phyloP scores from a whole-genome alignment of 192 early-diverging fungal species.

The Glomus cerebriforme region DNA sequence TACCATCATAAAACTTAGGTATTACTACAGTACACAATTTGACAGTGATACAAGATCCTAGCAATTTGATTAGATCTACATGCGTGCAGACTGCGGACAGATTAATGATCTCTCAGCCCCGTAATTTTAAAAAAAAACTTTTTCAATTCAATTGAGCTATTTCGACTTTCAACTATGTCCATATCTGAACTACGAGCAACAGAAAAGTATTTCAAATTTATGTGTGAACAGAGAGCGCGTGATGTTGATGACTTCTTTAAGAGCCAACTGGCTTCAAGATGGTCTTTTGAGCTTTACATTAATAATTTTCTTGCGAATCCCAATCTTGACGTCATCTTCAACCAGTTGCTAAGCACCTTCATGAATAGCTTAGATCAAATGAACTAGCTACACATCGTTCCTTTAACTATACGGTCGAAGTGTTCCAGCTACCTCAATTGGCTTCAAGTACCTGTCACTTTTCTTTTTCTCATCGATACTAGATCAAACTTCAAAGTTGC shows the following conservation, averaged over 20 bases:
- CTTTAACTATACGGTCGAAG: slow-evolving; percentile 11
- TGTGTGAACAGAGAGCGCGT: neutral
- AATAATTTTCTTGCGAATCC: slow-evolving; percentile 3
- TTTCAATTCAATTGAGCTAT: neutral
- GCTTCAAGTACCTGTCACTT: slow-evolving; percentile 9
- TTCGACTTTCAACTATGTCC: neutral
- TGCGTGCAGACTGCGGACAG: no score
- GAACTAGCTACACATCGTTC: slow-evolving; percentile 8
- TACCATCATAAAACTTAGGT: neutral
- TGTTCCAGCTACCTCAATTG: slow-evolving; percentile 7
- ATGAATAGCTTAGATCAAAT: slow-evolving; percentile 21
- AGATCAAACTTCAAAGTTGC: slow-evolving; percentile 1
- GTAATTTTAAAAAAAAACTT: no score
- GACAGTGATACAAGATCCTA: neutral
- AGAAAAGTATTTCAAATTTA: slow-evolving; percentile 16
- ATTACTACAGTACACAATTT: neutral
- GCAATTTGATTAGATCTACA: neutral
- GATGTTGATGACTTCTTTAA: slow-evolving; percentile 27
- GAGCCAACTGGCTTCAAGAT: slow-evolving; percentile 13
- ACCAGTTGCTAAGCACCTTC: slow-evolving; percentile 19
- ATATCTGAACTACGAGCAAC: neutral
- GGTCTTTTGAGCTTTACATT: slow-evolving; percentile 29
- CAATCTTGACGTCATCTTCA: neutral
- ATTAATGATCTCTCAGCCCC: no score
- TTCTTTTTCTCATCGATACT: neutral